Conservation (phyloP, 371 early-diverging fungal species). For the Rhizopus microsporus region DNA sequence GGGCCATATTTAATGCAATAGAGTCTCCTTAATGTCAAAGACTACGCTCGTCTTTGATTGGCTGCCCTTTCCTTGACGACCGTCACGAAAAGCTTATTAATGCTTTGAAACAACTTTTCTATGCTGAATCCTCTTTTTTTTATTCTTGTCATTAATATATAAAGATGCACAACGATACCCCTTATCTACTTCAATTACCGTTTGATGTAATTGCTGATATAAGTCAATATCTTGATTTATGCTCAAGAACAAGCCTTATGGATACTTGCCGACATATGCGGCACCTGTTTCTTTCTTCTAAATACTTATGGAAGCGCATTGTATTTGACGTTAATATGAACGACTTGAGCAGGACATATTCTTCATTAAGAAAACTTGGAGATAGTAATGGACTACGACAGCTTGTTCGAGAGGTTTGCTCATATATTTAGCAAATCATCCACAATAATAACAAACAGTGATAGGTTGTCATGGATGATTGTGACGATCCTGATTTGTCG, state of each 20-base stretch:
- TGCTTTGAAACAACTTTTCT: not conserved
- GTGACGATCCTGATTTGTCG: conserved; percentile 41
- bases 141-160: not conserved
- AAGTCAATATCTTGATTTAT: conserved; percentile 33
- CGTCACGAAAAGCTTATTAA: not conserved
- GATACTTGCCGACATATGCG: conserved; percentile 43
- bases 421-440: not conserved
- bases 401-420: conserved; percentile 33
- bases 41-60: not conserved
- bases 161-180: not conserved
- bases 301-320: conserved; percentile 36
- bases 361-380: conserved; percentile 41
- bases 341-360: conserved; percentile 33
- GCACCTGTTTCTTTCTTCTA: conserved; percentile 29
- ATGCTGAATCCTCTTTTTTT: not conserved
- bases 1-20: conserved; percentile 31
- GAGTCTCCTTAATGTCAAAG: not conserved
- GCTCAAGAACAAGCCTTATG: conserved; percentile 37
- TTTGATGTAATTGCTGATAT: conserved; percentile 31
- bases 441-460: not conserved
- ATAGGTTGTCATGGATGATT: conserved; percentile 44
- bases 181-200: conserved; percentile 12
- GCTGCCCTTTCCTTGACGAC: not conserved
- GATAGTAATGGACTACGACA: conserved; percentile 37
- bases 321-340: conserved; percentile 30